Evolutionary conservation across 768 basidiomycete species (phyloP).

Genomic region (Crassisporium funariophilum): DNA sequence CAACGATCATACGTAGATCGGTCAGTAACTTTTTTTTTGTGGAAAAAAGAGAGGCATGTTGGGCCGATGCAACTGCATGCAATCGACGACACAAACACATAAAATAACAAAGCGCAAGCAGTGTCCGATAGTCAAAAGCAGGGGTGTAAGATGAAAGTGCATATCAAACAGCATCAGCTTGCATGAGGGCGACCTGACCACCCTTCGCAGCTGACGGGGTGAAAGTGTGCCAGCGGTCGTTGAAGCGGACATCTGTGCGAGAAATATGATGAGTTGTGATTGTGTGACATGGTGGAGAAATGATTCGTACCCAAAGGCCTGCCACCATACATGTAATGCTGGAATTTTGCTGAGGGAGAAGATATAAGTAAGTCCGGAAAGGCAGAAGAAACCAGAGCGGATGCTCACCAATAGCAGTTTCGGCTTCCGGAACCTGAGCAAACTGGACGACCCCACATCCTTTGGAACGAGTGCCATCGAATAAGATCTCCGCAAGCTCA

Average conservation of each 20-base stretch:
- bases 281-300: conserved; percentile 3
- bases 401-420: conserved; percentile 84
- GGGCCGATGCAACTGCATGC: too few relatives aligned
- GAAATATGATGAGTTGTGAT: neutral
- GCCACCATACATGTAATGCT: conserved; percentile 93
- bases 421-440: conserved; percentile 81
- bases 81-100: too few relatives aligned
- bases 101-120: too few relatives aligned
- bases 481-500: conserved; percentile 91
- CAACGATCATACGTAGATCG: too few relatives aligned
- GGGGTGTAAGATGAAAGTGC: neutral
- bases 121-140: too few relatives aligned
- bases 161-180: conserved; percentile 45
- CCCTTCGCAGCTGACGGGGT: conserved; percentile 88
- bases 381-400: neutral
- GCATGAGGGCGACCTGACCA: conserved; percentile 69
- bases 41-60: too few relatives aligned
- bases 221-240: conserved; percentile 95
- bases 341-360: conserved; percentile 79
- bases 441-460: conserved; percentile 98
- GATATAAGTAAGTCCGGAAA: conserved; percentile 3
- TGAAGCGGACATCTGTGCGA: conserved; percentile 82
- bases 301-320: conserved; percentile 66
- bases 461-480: conserved; percentile 90
- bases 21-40: too few relatives aligned